These are phyloP conservation scores for Cyclocybe cylindracea DNA, from an alignment of 768 basidiomycete genomes.

Conservation along the genomic window DNA sequence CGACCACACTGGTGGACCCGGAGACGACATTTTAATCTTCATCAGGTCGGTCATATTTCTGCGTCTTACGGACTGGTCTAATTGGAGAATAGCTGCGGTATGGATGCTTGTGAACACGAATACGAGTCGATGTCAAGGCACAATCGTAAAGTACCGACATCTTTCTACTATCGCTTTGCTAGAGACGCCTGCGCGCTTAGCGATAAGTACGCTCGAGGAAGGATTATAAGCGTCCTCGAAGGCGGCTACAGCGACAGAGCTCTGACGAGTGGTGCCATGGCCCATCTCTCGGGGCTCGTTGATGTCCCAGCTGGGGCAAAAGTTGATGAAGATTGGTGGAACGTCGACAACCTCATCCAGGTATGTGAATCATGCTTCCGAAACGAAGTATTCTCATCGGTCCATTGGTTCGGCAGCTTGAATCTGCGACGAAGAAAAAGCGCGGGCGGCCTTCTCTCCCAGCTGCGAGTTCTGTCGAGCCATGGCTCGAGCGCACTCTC, in stretches of 20 bases:
- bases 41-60: slow-evolving; percentile 62
- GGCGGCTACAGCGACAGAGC: slow-evolving; percentile 95
- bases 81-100: slow-evolving; percentile 67
- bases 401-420: slow-evolving; percentile 44
- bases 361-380: slow-evolving; percentile 33
- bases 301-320: slow-evolving; percentile 27
- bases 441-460: slow-evolving; percentile 45
- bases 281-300: slow-evolving; percentile 73
- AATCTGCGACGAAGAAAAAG: slow-evolving; percentile 64
- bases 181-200: slow-evolving; percentile 68
- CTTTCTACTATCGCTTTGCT: slow-evolving; percentile 86
- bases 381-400: background rate
- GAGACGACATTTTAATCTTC: slow-evolving; percentile 77
- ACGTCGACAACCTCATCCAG: slow-evolving; percentile 54
- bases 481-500: slow-evolving; percentile 62
- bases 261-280: slow-evolving; percentile 79
- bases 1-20: slow-evolving; percentile 59
- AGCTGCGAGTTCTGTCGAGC: slow-evolving; percentile 32
- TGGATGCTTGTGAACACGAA: slow-evolving; percentile 95
- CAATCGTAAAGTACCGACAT: slow-evolving; percentile 81
- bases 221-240: slow-evolving; percentile 87
- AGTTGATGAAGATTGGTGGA: slow-evolving; percentile 68
- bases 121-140: slow-evolving; percentile 90
- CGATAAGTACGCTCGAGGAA: slow-evolving; percentile 62
- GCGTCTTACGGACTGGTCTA: background rate